Conservation (phyloP, 2,329 filamentous ascomycete species). For the Aureobasidium leucospermi region DNA sequence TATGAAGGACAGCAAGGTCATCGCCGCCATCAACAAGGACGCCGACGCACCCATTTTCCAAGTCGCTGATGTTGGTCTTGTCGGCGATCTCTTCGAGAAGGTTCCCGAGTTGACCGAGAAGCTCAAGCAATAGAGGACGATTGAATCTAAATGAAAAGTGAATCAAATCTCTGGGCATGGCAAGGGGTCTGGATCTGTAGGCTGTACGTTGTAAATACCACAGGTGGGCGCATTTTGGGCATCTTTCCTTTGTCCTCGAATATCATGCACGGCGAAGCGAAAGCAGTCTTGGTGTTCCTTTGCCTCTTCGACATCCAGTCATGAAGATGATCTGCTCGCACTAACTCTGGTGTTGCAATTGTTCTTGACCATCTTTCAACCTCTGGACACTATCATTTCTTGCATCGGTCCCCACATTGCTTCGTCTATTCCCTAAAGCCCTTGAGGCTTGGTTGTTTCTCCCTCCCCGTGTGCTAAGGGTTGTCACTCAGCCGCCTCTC, state of each 20-base stretch:
- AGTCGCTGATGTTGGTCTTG: conserved; percentile 89
- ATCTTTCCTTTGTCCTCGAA: neutral
- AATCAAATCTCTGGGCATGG: neutral
- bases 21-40: conserved; percentile 98
- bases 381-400: no score
- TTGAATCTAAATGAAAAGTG: neutral
- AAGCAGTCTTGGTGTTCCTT: neutral
- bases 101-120: conserved; percentile 94
- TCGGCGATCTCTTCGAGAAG: conserved; percentile 88
- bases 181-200: neutral
- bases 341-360: no score
- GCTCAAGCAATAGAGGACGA: conserved; percentile 49
- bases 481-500: no score
- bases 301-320: no score
- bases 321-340: no score
- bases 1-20: conserved; percentile 99
- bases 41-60: conserved; percentile 96
- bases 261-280: neutral
- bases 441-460: no score
- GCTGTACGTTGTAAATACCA: neutral
- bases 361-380: no score
- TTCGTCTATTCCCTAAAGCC: no score
- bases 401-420: no score
- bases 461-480: no score
- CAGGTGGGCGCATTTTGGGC: neutral